phyloP scores from a whole-genome alignment of 2,329 filamentous ascomycete genomes.

The Calonectria henricotiae region DNA sequence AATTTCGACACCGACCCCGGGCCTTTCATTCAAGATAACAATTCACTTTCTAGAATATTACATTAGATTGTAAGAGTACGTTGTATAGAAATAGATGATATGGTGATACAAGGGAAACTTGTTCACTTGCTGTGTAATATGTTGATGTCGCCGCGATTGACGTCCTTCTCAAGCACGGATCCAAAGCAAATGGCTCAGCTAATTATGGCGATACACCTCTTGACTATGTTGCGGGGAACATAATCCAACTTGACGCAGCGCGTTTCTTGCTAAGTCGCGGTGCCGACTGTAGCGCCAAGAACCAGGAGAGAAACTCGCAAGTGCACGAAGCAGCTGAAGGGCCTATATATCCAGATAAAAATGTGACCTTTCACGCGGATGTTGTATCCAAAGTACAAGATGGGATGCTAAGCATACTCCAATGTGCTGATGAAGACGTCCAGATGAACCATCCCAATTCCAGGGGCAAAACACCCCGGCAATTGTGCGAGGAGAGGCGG shows the following conservation, averaged over 20 bases:
- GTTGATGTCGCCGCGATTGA: conserved; percentile 1
- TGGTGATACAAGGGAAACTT: too few relatives aligned
- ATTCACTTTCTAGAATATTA: too few relatives aligned
- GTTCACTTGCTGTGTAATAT: too few relatives aligned
- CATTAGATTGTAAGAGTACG: too few relatives aligned
- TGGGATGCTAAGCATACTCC: background rate
- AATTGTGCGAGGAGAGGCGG: background rate
- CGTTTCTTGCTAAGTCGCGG: background rate
- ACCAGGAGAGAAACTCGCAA: background rate
- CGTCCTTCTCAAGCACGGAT: background rate
- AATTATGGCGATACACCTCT: background rate
- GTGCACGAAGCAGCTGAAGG: background rate
- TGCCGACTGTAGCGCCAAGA: background rate
- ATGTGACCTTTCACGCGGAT: background rate
- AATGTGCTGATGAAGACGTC: background rate
- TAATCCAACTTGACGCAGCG: conserved; percentile 6
- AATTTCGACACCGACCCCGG: too few relatives aligned
- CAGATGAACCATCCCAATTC: conserved; percentile 10
- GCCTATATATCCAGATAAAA: background rate
- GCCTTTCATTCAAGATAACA: too few relatives aligned
- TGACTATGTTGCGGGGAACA: background rate
- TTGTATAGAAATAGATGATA: too few relatives aligned
- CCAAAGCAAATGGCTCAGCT: background rate
- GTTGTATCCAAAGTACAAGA: background rate
- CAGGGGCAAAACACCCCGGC: background rate